These are phyloP conservation scores for Coemansia sp. DNA, from an alignment of 192 early-diverging fungal genomes.

Conservation along the genomic window DNA sequence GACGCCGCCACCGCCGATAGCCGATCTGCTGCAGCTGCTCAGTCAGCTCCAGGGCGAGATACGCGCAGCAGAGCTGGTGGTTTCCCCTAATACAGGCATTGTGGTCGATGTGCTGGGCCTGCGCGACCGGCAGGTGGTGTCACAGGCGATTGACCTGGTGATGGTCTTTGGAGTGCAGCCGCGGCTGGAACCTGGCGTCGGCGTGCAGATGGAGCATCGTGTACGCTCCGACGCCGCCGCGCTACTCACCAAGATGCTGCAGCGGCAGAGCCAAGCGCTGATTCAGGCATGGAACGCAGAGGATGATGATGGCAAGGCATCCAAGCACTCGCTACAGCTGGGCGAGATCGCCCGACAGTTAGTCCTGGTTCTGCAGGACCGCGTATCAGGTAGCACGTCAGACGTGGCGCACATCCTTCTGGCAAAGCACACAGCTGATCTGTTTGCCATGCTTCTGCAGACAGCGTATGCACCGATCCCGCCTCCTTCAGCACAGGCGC, in stretches of 20 bases:
- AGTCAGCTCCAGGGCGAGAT: slow-evolving; percentile 25
- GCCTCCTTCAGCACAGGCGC: not conserved
- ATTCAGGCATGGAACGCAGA: not conserved
- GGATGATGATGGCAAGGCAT: too few relatives aligned
- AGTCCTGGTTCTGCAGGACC: slow-evolving; percentile 8
- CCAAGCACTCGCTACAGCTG: slow-evolving; percentile 1
- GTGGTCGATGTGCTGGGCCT: slow-evolving; percentile 22
- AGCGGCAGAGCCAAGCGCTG: slow-evolving; percentile 1
- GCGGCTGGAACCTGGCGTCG: slow-evolving; percentile 61
- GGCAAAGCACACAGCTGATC: slow-evolving; percentile 57
- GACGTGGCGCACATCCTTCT: slow-evolving; percentile 57
- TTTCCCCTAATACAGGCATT: not conserved
- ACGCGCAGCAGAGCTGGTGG: not conserved
- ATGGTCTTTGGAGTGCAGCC: slow-evolving; percentile 57
- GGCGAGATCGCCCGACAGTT: slow-evolving; percentile 6
- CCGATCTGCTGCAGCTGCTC: slow-evolving; percentile 3
- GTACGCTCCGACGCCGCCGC: slow-evolving; percentile 50
- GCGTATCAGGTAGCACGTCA: slow-evolving; percentile 36
- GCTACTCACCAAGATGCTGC: slow-evolving; percentile 11
- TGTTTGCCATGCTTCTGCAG: slow-evolving; percentile 65
- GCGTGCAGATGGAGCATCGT: slow-evolving; percentile 61
- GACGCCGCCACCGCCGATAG: slow-evolving; percentile 6
- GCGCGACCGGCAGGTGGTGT: slow-evolving; percentile 32
- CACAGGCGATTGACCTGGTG: slow-evolving; percentile 34
- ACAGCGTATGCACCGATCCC: slow-evolving; percentile 63